These are phyloP conservation scores for Filobasidium floriforme DNA, from an alignment of 768 basidiomycete genomes.

Conservation along the genomic window DNA sequence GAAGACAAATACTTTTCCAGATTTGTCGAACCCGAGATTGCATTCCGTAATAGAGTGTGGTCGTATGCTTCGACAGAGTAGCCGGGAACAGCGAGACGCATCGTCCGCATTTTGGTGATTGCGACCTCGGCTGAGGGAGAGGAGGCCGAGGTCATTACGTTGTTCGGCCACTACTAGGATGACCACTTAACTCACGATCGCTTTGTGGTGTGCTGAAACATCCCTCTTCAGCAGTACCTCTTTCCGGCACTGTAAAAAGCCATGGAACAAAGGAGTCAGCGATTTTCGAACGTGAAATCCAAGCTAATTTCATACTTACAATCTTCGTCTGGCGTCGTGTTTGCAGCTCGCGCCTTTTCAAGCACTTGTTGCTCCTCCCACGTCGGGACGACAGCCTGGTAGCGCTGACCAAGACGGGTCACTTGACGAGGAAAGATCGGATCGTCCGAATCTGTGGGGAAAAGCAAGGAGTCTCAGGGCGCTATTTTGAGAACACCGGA, in stretches of 20 bases:
- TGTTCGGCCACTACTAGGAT: no score
- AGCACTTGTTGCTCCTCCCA: constrained; percentile 41
- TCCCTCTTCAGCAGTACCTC: background rate
- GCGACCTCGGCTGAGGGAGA: background rate
- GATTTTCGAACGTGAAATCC: background rate
- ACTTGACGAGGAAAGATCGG: constrained; percentile 90
- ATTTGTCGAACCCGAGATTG: background rate
- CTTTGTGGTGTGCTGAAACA: background rate
- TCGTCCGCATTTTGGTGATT: background rate
- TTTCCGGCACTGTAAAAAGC: background rate
- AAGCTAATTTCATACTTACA: background rate
- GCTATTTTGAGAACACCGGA: constrained; percentile 18
- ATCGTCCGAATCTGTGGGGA: constrained; percentile 76
- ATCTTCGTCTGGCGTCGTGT: constrained; percentile 13
- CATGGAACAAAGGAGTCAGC: background rate
- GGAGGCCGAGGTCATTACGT: no score
- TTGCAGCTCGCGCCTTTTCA: constrained; percentile 23
- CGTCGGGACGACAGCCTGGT: constrained; percentile 59
- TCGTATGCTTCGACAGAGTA: constrained; percentile 36
- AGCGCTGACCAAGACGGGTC: constrained; percentile 81
- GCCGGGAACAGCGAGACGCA: constrained; percentile 29
- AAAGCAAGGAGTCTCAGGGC: constrained; percentile 27
- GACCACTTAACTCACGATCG: no score
- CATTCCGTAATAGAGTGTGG: constrained; percentile 15
- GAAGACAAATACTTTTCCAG: background rate